A percentile compares a stretch with the other conserved stretches of the same genome.
These are phyloP conservation scores for Diaporthe humulicola DNA, from an alignment of 2,329 filamentous ascomycete species.

Conservation along the genomic window DNA sequence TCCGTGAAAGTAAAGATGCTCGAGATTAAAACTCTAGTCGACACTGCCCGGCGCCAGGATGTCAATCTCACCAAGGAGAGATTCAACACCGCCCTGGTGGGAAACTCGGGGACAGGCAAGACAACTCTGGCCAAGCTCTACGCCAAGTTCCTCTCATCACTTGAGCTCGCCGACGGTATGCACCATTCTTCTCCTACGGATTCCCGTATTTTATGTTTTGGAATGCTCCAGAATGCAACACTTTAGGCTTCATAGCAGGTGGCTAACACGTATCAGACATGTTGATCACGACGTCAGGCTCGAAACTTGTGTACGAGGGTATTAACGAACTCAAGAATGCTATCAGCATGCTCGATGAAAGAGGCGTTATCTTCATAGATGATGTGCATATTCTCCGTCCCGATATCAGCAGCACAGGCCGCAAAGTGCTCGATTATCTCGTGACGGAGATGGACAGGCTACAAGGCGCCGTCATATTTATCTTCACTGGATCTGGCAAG, in stretches of 20 bases:
- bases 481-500: conserved; percentile 79
- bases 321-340: conserved; percentile 69
- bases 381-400: conserved; percentile 81
- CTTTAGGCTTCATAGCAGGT: too few species aligned
- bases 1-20: conserved; percentile 30
- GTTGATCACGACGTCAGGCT: conserved; percentile 62
- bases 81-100: conserved; percentile 78
- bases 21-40: conserved; percentile 29
- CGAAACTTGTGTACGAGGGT: conserved; percentile 73
- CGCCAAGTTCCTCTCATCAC: conserved; percentile 47
- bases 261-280: too few species aligned
- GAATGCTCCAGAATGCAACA: too few species aligned
- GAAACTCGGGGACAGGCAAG: conserved; percentile 81
- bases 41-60: conserved; percentile 24
- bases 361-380: conserved; percentile 82
- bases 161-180: conserved; percentile 16
- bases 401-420: conserved; percentile 68
- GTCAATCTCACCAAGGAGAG: conserved; percentile 20
- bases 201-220: too few species aligned
- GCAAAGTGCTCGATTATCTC: conserved; percentile 76
- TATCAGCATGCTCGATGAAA: conserved; percentile 67
- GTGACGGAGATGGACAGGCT: conserved; percentile 80
- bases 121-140: conserved; percentile 82
- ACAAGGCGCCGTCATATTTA: conserved; percentile 76
- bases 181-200: too few species aligned